Conservation (phyloP, 441 rosid species). For the Aleurites moluccanus region DNA sequence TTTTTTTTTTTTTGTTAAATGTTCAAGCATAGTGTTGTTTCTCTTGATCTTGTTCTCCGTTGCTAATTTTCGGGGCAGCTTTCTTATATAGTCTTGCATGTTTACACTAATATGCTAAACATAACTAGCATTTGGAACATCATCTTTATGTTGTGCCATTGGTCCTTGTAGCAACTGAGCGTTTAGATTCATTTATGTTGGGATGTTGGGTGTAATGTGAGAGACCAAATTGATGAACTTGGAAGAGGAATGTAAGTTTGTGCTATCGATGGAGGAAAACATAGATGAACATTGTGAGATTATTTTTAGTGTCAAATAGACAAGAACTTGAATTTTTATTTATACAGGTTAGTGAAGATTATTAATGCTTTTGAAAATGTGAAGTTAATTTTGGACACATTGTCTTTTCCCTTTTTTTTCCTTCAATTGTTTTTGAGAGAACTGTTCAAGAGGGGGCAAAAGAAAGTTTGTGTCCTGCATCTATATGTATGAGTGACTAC, state of each 20-base stretch:
- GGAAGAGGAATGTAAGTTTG: neutral
- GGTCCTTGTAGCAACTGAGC: too few relatives aligned
- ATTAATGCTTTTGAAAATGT: neutral
- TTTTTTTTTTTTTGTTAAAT: slow-evolving; percentile 6
- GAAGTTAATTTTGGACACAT: neutral
- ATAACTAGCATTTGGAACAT: neutral
- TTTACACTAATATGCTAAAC: neutral
- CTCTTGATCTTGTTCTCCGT: neutral
- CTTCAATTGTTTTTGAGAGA: neutral
- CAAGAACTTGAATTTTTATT: neutral
- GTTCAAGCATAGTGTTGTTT: neutral
- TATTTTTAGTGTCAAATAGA: neutral
- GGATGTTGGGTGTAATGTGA: too few relatives aligned
- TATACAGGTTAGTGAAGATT: neutral
- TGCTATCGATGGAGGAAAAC: neutral
- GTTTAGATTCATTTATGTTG: neutral
- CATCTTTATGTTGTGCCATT: neutral
- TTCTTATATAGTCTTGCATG: neutral
- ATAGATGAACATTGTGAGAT: neutral
- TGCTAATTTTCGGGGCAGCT: neutral
- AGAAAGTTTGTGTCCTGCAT: neutral
- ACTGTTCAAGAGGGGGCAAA: neutral
- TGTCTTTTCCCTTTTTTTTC: neutral
- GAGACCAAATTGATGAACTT: neutral
- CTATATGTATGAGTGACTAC: neutral